Evolutionary conservation across 352 stramenopile species (phyloP).

Genomic region (Phytophthora citrophthora): DNA sequence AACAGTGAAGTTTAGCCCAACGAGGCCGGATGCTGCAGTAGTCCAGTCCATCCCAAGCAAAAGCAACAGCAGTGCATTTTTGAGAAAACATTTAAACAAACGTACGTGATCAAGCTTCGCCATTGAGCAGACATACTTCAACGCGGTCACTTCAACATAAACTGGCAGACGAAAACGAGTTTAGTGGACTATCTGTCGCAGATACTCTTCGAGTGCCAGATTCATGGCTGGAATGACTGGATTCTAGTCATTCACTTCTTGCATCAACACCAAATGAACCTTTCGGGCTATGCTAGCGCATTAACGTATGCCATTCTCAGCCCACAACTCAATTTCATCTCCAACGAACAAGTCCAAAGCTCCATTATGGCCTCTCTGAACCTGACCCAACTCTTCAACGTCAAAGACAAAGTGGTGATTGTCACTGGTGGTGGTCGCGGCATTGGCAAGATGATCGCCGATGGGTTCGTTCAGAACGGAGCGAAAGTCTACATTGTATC

Average conservation of each 20-base stretch:
- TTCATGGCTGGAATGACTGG: background rate
- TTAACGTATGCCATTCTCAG: background rate
- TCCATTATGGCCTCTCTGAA: conserved; percentile 26
- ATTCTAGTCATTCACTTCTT: conserved; percentile 19
- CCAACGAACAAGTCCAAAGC: background rate
- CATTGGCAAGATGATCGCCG: conserved; percentile 96
- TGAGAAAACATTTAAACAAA: background rate
- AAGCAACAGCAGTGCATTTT: background rate
- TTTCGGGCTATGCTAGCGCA: no score
- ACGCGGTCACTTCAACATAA: background rate
- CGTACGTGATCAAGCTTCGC: background rate
- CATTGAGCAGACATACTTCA: no score
- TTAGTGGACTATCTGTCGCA: background rate
- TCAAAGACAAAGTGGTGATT: conserved; percentile 85
- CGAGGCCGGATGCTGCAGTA: background rate
- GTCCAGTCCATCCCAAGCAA: background rate
- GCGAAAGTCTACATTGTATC: conserved; percentile 95
- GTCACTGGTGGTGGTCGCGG: conserved; percentile 94
- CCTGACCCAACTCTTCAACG: conserved; percentile 33
- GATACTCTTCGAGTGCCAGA: no score
- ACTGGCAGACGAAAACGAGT: background rate
- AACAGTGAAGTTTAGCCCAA: background rate
- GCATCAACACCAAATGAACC: no score
- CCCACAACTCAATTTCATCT: conserved; percentile 1
- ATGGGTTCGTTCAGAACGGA: conserved; percentile 91